Conservation (phyloP, 352 stramenopile species). For the Pilasporangium apinafurcum region DNA sequence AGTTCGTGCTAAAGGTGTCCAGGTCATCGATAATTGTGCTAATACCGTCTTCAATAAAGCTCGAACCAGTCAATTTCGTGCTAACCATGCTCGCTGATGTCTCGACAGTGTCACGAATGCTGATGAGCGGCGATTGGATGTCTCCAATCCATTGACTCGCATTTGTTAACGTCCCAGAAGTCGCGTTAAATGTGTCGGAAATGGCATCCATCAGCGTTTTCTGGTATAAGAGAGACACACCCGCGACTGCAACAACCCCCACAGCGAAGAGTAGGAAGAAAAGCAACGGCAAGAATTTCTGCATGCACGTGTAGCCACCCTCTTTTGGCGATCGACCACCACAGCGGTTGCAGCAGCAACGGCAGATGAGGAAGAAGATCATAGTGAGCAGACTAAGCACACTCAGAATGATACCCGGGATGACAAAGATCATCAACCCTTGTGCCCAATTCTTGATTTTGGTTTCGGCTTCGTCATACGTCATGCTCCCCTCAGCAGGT, state of each 20-base stretch:
- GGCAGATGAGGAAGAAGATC: slow-evolving; percentile 67
- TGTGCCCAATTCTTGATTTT: slow-evolving; percentile 43
- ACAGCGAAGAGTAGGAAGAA: slow-evolving; percentile 63
- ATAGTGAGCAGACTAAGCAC: slow-evolving; percentile 61
- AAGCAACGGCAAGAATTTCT: slow-evolving; percentile 59
- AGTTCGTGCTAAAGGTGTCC: slow-evolving; percentile 17
- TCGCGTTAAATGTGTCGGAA: slow-evolving; percentile 33
- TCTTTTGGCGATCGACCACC: slow-evolving; percentile 43
- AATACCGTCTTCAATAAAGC: slow-evolving; percentile 39
- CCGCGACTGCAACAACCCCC: slow-evolving; percentile 36
- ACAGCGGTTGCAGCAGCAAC: slow-evolving; percentile 73
- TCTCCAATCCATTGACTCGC: slow-evolving; percentile 28
- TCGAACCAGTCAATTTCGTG: slow-evolving; percentile 18
- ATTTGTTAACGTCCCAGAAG: slow-evolving; percentile 25
- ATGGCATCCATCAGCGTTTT: slow-evolving; percentile 37
- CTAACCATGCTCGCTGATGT: slow-evolving; percentile 21
- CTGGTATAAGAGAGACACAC: slow-evolving; percentile 47
- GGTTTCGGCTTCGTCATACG: slow-evolving; percentile 12
- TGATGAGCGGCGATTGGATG: slow-evolving; percentile 31
- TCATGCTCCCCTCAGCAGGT: too few species aligned
- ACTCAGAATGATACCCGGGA: slow-evolving; percentile 45
- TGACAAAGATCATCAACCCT: slow-evolving; percentile 43
- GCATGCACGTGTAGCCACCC: slow-evolving; percentile 56
- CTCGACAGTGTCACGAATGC: slow-evolving; percentile 34
- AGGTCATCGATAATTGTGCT: slow-evolving; percentile 20